Conservation (phyloP, 768 basidiomycete genomes). For the Amanita rimosa region DNA sequence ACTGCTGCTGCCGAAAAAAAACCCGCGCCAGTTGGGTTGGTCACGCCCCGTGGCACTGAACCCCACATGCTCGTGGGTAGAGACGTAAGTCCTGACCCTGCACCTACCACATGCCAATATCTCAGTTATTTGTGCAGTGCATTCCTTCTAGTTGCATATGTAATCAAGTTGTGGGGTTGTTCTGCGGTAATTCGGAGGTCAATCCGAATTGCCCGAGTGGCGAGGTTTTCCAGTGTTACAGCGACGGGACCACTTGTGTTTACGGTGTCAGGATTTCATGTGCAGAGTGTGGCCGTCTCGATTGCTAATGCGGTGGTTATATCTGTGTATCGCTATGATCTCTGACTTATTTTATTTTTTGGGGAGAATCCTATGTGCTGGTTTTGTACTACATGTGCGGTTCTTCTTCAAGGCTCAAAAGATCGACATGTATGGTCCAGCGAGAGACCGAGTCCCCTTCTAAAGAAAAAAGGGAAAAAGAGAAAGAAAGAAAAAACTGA, state of each 20-base stretch:
- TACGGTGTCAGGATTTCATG: background rate
- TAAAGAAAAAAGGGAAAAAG: no score
- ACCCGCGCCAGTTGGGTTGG: background rate
- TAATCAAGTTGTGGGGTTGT: slow-evolving; percentile 4
- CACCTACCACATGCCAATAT: background rate
- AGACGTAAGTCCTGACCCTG: background rate
- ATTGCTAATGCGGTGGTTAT: background rate
- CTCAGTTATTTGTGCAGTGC: background rate
- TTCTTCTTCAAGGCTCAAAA: no score
- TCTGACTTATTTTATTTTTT: no score
- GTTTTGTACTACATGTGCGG: no score
- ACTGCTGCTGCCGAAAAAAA: slow-evolving; percentile 4
- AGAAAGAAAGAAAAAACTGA: no score
- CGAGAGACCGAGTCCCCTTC: no score
- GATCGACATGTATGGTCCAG: no score
- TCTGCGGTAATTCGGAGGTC: slow-evolving; percentile 11
- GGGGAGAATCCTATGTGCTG: no score
- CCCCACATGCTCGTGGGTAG: background rate
- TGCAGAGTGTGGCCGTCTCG: background rate
- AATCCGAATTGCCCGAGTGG: slow-evolving; percentile 11
- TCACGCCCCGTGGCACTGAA: slow-evolving; percentile 8
- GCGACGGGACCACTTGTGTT: slow-evolving; percentile 1
- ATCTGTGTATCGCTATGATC: background rate
- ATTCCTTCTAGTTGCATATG: background rate
- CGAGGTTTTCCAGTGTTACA: slow-evolving; percentile 12